These are phyloP conservation scores for Tuctoria greenei DNA, from an alignment of 176 grass and related monocot genomes.

Conservation along the genomic window DNA sequence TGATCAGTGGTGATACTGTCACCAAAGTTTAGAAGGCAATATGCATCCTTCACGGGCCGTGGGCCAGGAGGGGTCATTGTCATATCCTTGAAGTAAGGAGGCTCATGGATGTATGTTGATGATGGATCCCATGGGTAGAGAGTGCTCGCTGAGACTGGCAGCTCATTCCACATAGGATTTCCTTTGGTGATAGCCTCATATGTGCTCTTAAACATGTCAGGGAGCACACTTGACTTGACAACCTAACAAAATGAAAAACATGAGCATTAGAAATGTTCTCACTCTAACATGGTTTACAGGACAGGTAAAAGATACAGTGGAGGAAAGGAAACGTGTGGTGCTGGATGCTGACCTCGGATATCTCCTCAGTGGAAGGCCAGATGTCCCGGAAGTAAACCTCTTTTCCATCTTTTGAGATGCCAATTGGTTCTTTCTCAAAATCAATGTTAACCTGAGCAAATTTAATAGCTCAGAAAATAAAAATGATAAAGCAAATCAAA, in stretches of 20 bases:
- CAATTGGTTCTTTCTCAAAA: constrained; percentile 92
- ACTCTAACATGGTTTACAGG: background rate
- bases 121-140: constrained; percentile 81
- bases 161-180: constrained; percentile 97
- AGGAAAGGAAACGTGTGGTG: constrained; percentile 24
- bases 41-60: constrained; percentile 89
- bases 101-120: constrained; percentile 98
- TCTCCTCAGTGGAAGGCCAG: constrained; percentile 90
- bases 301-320: background rate
- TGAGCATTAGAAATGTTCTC: background rate
- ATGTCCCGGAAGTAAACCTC: constrained; percentile 86
- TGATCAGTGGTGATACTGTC: constrained; percentile 99
- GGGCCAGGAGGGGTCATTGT: constrained; percentile 93
- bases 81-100: constrained; percentile 98
- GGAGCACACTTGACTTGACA: constrained; percentile 92
- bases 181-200: constrained; percentile 91
- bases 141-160: constrained; percentile 71
- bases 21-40: constrained; percentile 91
- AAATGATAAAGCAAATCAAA: too few relatives aligned
- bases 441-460: constrained; percentile 88
- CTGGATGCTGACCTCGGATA: constrained; percentile 60
- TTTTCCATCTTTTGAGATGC: constrained; percentile 87
- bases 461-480: constrained; percentile 4
- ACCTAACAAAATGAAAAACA: constrained; percentile 58
- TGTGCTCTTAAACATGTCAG: constrained; percentile 94